phyloP scores from a whole-genome alignment of 805 yeast genomes.

The Candida silvicultrix region DNA sequence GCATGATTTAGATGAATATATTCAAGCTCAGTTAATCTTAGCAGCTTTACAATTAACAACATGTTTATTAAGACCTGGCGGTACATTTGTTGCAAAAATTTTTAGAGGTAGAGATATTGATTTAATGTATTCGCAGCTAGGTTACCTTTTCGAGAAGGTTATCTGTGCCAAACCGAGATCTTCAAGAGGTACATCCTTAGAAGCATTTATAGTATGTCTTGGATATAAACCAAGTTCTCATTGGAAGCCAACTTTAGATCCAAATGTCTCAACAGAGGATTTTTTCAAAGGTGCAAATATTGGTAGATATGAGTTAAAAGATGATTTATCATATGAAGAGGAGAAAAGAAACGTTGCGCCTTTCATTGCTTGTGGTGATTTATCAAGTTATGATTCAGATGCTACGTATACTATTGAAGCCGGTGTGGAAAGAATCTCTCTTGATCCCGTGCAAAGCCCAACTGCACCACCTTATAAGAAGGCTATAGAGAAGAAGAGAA shows the following conservation, averaged over 20 bases:
- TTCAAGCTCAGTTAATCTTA: slow-evolving; percentile 88
- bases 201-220: slow-evolving; percentile 88
- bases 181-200: slow-evolving; percentile 90
- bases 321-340: slow-evolving; percentile 37
- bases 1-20: slow-evolving; percentile 94
- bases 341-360: slow-evolving; percentile 80
- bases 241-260: slow-evolving; percentile 67
- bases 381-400: slow-evolving; percentile 84
- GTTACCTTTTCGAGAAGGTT: slow-evolving; percentile 77
- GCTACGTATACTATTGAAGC: slow-evolving; percentile 66
- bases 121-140: slow-evolving; percentile 85
- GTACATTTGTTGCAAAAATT: slow-evolving; percentile 91
- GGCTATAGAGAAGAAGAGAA: slow-evolving; percentile 82
- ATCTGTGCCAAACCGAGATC: slow-evolving; percentile 96
- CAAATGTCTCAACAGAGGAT: slow-evolving; percentile 66
- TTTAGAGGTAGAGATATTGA: slow-evolving; percentile 96
- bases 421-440: slow-evolving; percentile 34
- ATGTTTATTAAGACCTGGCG: slow-evolving; percentile 82
- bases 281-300: slow-evolving; percentile 62
- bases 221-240: slow-evolving; percentile 80
- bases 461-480: slow-evolving; percentile 95
- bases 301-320: slow-evolving; percentile 45
- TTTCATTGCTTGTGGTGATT: slow-evolving; percentile 94
- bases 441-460: slow-evolving; percentile 93
- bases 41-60: slow-evolving; percentile 91